Evolutionary conservation across 2,329 filamentous ascomycete species (phyloP), one percentile per base, ranked within the genome.

Genomic region (Nothopassalora personata): DNA sequence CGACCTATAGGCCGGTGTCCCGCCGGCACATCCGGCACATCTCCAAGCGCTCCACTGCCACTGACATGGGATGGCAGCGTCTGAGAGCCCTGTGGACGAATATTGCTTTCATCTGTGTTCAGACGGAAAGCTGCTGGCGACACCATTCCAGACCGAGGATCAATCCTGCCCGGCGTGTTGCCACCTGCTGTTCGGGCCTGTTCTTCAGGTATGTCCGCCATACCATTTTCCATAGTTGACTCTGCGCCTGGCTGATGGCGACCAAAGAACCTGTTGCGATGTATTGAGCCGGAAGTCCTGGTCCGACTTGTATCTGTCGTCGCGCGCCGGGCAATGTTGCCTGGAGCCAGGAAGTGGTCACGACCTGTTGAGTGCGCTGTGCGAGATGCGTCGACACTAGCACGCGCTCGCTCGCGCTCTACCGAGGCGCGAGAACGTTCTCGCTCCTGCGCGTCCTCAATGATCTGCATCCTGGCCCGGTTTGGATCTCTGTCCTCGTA

Each of bases 221-320:
- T 70, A 6, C 73, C 73, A 27, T 59, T 65, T 55, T 75, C 73
- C 68, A 73, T 70, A 60, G 70, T 54, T 7, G 57, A 62, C 36
- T 73, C 70, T 31, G 70, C 69, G 11, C 58, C 58, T 0, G 58
- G 58, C 3, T 63, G 57, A 34, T 63, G 52, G n/a, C 83, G 79
- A 36, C 79, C 75, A 71, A 88, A 84, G 74, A 88, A 87, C 2
- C 85, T 79, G 62, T 86, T 86, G 6, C 81, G 79, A 58, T 84
- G 82, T 5, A 75, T 74, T 5, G 77, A 74, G 13, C 73, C 74
- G 45, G 72, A 69, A 33, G 72, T 72, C 47, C 28, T 43, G 62
- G 66, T 47, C 62, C 64, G 52, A 27, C 61, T 60, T 34, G 58
- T 58, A 18, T 54, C 47, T 13, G 70, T 69, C 2, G 71, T 73